Evolutionary conservation across 495 filamentous ascomycete species (phyloP), one percentile per base, ranked within the genome.

Genomic region (Thermochaetoides thermophila): DNA sequence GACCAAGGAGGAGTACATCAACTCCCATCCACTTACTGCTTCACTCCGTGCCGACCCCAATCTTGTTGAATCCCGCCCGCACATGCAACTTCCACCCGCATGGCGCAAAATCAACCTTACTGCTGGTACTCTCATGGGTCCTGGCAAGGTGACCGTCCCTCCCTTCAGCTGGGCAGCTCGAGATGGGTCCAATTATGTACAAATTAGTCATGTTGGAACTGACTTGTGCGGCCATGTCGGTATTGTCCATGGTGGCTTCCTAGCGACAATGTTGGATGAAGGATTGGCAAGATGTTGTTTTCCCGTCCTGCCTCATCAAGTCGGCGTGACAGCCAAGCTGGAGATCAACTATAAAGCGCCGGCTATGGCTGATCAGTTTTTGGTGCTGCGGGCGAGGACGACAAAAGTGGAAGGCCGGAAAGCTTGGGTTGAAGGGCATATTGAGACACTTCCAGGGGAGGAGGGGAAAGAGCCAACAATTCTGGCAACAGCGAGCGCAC

Each of bases 181-280:
- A 25, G 71, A 62, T 11, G 84, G 84, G 17, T 82, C 79, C 58
- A 63, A 59, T 30, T 58, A 86, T 28, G 71, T 87, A 7, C 71
- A 78, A 15, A 68, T 96, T 12, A 68, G 73, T 31, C 89, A 87
- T 50, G 64, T 95, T 1, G 91, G 89, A 11, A 55, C 64, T 3
- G 76, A 84, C 45, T 57, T 97, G 25, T 96, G 83, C 50, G 89
- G 89, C 4, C 86, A 97, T 50, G 77, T 80, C 13, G 89, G 87
- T 2, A 81, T 96, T 38, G 64, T 97, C 2, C 89, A 97, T 48
- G 89, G 89, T 6, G 89, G 89, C 0, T 53, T 96, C 42, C 58
- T 96, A 29, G 91, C 89, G 10, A 96, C 91, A 9, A 61, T 97
- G 47, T 59, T 96, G 28, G 89, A 97, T 45, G 89, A 97, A 56